Base-by-base conservation (phyloP, 192 early-diverging fungal species). In the Coemansia sp. region DNA sequence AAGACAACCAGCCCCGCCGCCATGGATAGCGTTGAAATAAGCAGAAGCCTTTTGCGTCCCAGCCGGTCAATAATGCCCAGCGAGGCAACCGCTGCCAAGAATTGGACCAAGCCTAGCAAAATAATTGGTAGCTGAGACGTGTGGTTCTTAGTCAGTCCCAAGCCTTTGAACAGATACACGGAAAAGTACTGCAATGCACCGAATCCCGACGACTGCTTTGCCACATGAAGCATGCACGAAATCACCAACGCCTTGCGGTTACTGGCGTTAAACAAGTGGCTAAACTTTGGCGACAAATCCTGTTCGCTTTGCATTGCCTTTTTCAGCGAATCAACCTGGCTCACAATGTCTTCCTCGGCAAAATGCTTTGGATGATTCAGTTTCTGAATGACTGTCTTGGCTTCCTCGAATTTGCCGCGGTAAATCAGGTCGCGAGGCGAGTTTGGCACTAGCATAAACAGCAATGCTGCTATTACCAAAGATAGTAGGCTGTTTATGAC, bases 391-490 rank as follows among this genome's bases (percentile, higher is more conserved):
- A 74, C 60, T 6, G 31, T 19, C 7, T 60, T 62, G 20, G 72
- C 72, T 25, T 74, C 46, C 6, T 68, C 39, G 15, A 62, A 0
- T 25, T 49, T 36, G 9, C 66, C 61, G 20, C 59, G 65, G 36
- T 31, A 68, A 6, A 74, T 67, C 10, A 74, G 72, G 42, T 74
- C 72, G 4, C 72, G 72, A 25, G 72, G 72, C 17, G 72, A 74
- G 20, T 74, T 68, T 19, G 72, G 72, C 3, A 74, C 72, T 43
- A 68, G 45, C 3, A 60, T 15, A 12, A 54, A 39, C 9, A 74
- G 20, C 36, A 68, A 32, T 3, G 59, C 27, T 7, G 53, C 64
- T 12, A 68, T 15, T 6, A 25, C 27, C 35, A 74, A 27, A 24
- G 65, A 68, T 9, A 68, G 40, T 9, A 45, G 17, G 8, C 59